Base-by-base conservation (phyloP, 306 rosid species). In the Adenanthera pavonina region DNA sequence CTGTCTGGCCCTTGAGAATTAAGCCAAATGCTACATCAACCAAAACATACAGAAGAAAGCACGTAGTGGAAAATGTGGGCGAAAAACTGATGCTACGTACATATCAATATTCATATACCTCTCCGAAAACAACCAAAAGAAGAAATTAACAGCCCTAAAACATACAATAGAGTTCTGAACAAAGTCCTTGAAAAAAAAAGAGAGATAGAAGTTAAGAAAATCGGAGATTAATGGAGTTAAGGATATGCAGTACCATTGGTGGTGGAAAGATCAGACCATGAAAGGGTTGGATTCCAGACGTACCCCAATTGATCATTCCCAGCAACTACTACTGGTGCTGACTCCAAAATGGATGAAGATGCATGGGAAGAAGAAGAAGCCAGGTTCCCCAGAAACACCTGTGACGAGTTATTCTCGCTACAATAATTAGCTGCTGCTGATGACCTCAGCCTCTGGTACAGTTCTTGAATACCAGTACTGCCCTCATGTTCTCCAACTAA, bases 221-320 rank as follows among this genome's bases (percentile, higher is more conserved):
- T 19, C 36, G 25, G 17, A 16, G 35, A 68, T 17, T 19, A 30
- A 30, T 36, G 30, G 36, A n/a, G 80, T 85, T 83, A 90, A 51
- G 90, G 95, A 79, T 90, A 92, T 86, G 97, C 89, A 41, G 53
- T 68, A 85, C 96, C 98, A 78, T 91, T 91, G 44, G 93, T 88
- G 54, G 97, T 85, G 20, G 97, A 88, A 82, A 89, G 96, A 93
- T 92, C 93, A 66, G 95, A 84, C 97, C 98, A 95, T 2, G 94
- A 76, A 74, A 85, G 85, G 2, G 92, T 68, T 62, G 94, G 90
- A 83, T 94, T 95, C 99, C 98, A 95, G 81, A 53, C 19, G 53
- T 85, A 90, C 36, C 99, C 96, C 85, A 94, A 73, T 86, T 68
- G 73, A 43, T 91, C 97, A 69, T 83, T 89, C 6, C 88, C 93